Conservation (phyloP, 2,329 filamentous ascomycete genomes). For the Camillea tinctor region DNA sequence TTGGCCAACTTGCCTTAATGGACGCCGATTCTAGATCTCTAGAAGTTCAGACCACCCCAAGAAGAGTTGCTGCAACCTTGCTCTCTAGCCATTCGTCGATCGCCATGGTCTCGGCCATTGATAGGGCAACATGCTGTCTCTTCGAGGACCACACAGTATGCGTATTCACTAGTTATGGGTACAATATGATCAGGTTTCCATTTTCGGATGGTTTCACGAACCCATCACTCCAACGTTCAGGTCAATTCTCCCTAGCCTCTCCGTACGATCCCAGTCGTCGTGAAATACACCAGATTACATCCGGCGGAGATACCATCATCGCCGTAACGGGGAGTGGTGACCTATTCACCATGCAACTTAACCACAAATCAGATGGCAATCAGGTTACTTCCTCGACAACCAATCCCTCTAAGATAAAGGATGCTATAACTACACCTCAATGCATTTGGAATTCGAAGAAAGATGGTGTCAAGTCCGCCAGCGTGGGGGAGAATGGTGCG, state of each 20-base stretch:
- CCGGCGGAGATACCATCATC: constrained; percentile 88
- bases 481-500: constrained; percentile 87
- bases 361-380: constrained; percentile 61
- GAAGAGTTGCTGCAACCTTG: constrained; percentile 84
- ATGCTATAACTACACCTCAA: constrained; percentile 73
- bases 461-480: constrained; percentile 81
- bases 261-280: constrained; percentile 64
- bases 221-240: constrained; percentile 54
- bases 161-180: constrained; percentile 94
- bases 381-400: constrained; percentile 73
- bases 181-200: constrained; percentile 85
- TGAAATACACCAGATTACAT: constrained; percentile 72
- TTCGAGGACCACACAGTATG: constrained; percentile 86
- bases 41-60: constrained; percentile 76
- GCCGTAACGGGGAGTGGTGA: constrained; percentile 83
- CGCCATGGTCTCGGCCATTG: constrained; percentile 79
- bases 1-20: constrained; percentile 89
- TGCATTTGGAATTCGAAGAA: constrained; percentile 89
- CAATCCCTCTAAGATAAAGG: constrained; percentile 86
- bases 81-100: constrained; percentile 67
- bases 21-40: constrained; percentile 92
- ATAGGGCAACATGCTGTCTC: constrained; percentile 82
- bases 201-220: constrained; percentile 68
- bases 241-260: constrained; percentile 62
- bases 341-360: constrained; percentile 80